phyloP scores from a whole-genome alignment of 164 flowering plant genomes.

The Stephania cephalantha region DNA sequence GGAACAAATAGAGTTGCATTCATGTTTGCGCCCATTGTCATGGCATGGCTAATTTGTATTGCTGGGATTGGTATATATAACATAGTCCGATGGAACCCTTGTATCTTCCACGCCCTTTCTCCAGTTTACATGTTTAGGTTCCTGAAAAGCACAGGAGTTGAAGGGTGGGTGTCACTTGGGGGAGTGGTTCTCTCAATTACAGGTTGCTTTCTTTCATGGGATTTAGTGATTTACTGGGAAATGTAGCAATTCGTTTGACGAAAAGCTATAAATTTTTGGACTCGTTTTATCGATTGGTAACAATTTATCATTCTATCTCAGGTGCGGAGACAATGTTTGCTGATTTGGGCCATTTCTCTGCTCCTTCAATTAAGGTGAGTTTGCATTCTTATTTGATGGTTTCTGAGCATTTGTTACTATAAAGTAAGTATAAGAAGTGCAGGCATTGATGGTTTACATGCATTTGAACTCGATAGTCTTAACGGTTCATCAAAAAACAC shows the following conservation, averaged over 20 bases:
- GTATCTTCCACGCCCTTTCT: slow-evolving; percentile 49
- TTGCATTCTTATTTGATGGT: background rate
- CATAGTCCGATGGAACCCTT: slow-evolving; percentile 59
- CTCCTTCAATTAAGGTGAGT: slow-evolving; percentile 55
- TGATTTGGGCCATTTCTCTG: slow-evolving; percentile 69
- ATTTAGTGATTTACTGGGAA: slow-evolving; percentile 7
- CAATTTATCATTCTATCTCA: slow-evolving; percentile 22
- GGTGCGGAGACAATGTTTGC: slow-evolving; percentile 84
- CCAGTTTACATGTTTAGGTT: slow-evolving; percentile 58
- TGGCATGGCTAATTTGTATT: slow-evolving; percentile 60
- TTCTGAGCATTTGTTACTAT: background rate
- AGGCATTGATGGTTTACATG: slow-evolving; percentile 1
- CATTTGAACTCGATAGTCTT: slow-evolving; percentile 2
- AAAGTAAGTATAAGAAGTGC: too few species aligned
- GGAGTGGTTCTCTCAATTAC: slow-evolving; percentile 72
- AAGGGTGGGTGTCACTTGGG: slow-evolving; percentile 76
- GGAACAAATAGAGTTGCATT: slow-evolving; percentile 69
- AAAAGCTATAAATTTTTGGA: slow-evolving; percentile 1
- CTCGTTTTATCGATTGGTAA: slow-evolving; percentile 2
- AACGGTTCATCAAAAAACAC: slow-evolving; percentile 3
- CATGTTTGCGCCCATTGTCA: slow-evolving; percentile 65
- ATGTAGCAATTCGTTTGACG: slow-evolving; percentile 2
- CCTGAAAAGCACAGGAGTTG: slow-evolving; percentile 42
- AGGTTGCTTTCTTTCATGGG: slow-evolving; percentile 31
- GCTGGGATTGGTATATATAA: slow-evolving; percentile 63